A percentile compares a stretch with the other conserved stretches of the same genome.
These are phyloP conservation scores for Colletotrichum sansevieriae DNA, from an alignment of 2,329 filamentous ascomycete species.

Conservation along the genomic window DNA sequence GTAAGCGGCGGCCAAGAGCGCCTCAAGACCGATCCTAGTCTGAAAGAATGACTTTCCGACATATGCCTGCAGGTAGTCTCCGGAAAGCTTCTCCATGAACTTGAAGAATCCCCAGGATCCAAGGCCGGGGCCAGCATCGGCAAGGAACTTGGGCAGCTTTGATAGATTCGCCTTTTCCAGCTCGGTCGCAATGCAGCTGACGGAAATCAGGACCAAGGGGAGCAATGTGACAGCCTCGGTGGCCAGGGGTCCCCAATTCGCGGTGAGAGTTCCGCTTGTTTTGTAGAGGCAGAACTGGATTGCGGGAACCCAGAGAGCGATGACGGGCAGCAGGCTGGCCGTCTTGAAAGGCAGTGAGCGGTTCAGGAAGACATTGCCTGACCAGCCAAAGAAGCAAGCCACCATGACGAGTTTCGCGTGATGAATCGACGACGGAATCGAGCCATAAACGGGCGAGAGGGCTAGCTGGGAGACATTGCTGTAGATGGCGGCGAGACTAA, in stretches of 20 bases:
- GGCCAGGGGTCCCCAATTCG: slow-evolving; percentile 78
- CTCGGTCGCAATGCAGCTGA: slow-evolving; percentile 72
- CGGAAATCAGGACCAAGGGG: slow-evolving; percentile 74
- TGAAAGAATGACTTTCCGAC: slow-evolving; percentile 74
- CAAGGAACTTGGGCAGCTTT: slow-evolving; percentile 66
- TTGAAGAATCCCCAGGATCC: slow-evolving; percentile 76
- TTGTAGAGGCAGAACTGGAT: slow-evolving; percentile 79
- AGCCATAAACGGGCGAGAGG: slow-evolving; percentile 89
- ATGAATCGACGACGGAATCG: slow-evolving; percentile 80
- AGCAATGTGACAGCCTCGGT: slow-evolving; percentile 82
- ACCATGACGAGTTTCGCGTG: slow-evolving; percentile 77
- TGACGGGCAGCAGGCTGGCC: slow-evolving; percentile 72
- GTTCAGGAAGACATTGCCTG: slow-evolving; percentile 71
- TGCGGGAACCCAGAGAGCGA: slow-evolving; percentile 81
- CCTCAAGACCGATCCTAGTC: slow-evolving; percentile 79
- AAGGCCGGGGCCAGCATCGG: slow-evolving; percentile 75
- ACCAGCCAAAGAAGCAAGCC: slow-evolving; percentile 79
- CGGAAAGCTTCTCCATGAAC: slow-evolving; percentile 57
- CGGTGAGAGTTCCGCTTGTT: slow-evolving; percentile 75
- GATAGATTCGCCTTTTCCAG: slow-evolving; percentile 73
- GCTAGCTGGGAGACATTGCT: slow-evolving; percentile 80
- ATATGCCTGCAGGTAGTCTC: slow-evolving; percentile 57
- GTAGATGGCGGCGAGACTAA: slow-evolving; percentile 71
- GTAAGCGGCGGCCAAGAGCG: slow-evolving; percentile 75
- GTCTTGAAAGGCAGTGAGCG: slow-evolving; percentile 63